Base-by-base conservation (phyloP, 257 asterid species). In the Echium plantagineum region DNA sequence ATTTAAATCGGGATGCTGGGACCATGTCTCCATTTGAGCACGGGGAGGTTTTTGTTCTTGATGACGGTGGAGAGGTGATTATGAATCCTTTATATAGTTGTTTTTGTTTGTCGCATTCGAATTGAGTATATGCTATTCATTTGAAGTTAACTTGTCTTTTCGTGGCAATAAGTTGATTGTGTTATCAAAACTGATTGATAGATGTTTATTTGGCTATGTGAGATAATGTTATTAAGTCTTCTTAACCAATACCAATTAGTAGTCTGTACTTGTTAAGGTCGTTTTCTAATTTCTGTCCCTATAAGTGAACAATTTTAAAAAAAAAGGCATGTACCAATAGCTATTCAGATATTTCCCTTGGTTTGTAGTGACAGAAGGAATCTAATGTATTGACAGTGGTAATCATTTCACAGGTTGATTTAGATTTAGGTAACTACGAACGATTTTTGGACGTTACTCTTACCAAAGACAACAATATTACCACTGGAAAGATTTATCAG, bases 21-120 rank as follows among this genome's bases (percentile, higher is more conserved):
- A 88, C 98, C 15, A 91, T 91, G 98, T 91, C 98, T 62, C 98
- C 98, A 6, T 91, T 91, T 63, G 98, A 91, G 79, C 98, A 91
- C 35, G 98, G 98, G 18, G 98, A 91, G 80, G 98, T 91, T 73
- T 91, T 85, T 61, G 98, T 91, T 65, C 87, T 91, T 0, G 98
- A 91, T 66, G 98, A 91, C 71, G 98, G 98, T 15, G 98, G 98
- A 76, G 98, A 91, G 98, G 98, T 91, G 61, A 24, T 60, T 64
- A 58, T 28, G 16, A 16, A 56, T 17, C 31, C 60, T 56, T 53
- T 53, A 18, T 53, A 53, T 53, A 18, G 5, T 16, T 70, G 15
- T n/a, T 64, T 59, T 61, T n/a, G 63, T 67, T 21, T 0, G 9
- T 35, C 32, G 31, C 16, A 15, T 56, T 55, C 5, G 7, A 63